Percentiles rank a stretch among this genome's conserved stretches.
phyloP scores from a whole-genome alignment of 2,329 filamentous ascomycete genomes.

The Aspergillus persii region DNA sequence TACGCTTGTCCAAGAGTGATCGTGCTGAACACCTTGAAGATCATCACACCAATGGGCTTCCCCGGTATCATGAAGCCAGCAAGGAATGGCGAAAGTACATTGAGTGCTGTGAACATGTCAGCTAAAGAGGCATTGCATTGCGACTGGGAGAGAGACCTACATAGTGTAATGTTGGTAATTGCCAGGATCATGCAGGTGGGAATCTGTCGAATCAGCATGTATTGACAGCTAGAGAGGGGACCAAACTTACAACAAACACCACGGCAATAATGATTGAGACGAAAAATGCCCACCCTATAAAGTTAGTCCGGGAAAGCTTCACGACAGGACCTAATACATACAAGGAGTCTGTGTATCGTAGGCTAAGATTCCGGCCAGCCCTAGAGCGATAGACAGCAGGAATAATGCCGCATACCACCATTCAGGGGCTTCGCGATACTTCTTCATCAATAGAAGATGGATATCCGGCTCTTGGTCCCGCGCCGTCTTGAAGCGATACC shows the following conservation, averaged over 20 bases:
- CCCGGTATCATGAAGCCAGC: constrained; percentile 72
- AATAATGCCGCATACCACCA: constrained; percentile 58
- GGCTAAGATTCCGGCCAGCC: constrained; percentile 40
- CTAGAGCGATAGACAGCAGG: constrained; percentile 57
- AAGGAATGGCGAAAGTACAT: constrained; percentile 71
- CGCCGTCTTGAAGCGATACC: constrained; percentile 56
- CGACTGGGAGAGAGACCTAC: background rate
- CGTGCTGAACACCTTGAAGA: constrained; percentile 74
- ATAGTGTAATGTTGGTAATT: constrained; percentile 57
- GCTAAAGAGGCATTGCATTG: background rate
- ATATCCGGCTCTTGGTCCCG: background rate
- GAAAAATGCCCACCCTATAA: constrained; percentile 71
- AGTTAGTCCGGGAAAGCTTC: constrained; percentile 61
- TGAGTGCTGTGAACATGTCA: constrained; percentile 57
- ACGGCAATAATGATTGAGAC: constrained; percentile 64
- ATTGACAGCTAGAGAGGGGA: background rate
- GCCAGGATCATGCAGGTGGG: constrained; percentile 65
- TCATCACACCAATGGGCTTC: constrained; percentile 69
- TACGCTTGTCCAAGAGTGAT: constrained; percentile 66
- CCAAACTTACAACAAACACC: constrained; percentile 35
- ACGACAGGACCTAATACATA: constrained; percentile 48
- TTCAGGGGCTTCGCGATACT: constrained; percentile 50
- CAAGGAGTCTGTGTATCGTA: constrained; percentile 21
- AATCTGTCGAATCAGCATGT: constrained; percentile 46
- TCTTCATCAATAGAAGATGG: constrained; percentile 53